A percentile compares a stretch with the other conserved stretches of the same genome.
phyloP scores from a whole-genome alignment of 1,139 yeast genomes.

The Pichia norvegensis region DNA sequence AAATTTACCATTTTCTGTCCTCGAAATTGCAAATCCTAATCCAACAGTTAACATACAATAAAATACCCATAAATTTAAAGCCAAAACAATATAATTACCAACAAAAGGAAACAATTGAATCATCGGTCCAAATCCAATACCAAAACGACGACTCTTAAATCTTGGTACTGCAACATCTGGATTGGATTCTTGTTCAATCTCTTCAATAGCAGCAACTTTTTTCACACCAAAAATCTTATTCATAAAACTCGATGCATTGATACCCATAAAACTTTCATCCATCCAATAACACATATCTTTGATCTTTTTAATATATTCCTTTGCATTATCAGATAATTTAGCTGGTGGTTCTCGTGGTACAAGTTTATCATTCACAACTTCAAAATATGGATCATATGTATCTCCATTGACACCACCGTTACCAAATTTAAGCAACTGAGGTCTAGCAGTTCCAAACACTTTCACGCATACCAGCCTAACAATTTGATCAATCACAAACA shows the following conservation, averaged over 20 bases:
- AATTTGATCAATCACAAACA: slow-evolving; percentile 5
- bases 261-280: slow-evolving; percentile 59
- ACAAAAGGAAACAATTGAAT: slow-evolving; percentile 56
- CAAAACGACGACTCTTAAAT: slow-evolving; percentile 7
- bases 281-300: slow-evolving; percentile 55
- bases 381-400: slow-evolving; percentile 11
- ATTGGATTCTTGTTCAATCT: background rate
- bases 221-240: slow-evolving; percentile 8
- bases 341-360: slow-evolving; percentile 5
- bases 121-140: slow-evolving; percentile 67
- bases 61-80: slow-evolving; percentile 42
- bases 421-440: slow-evolving; percentile 1
- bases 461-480: slow-evolving; percentile 3
- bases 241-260: slow-evolving; percentile 22
- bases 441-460: slow-evolving; percentile 9
- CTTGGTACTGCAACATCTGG: background rate
- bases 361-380: slow-evolving; percentile 1
- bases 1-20: background rate
- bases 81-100: slow-evolving; percentile 22
- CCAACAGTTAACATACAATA: slow-evolving; percentile 47
- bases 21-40: slow-evolving; percentile 33
- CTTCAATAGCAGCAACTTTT: background rate
- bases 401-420: background rate
- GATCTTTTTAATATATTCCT: background rate
- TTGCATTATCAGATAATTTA: slow-evolving; percentile 2